These are phyloP conservation scores for Hortaea werneckii DNA, from an alignment of 2,329 filamentous ascomycete genomes.

Conservation along the genomic window DNA sequence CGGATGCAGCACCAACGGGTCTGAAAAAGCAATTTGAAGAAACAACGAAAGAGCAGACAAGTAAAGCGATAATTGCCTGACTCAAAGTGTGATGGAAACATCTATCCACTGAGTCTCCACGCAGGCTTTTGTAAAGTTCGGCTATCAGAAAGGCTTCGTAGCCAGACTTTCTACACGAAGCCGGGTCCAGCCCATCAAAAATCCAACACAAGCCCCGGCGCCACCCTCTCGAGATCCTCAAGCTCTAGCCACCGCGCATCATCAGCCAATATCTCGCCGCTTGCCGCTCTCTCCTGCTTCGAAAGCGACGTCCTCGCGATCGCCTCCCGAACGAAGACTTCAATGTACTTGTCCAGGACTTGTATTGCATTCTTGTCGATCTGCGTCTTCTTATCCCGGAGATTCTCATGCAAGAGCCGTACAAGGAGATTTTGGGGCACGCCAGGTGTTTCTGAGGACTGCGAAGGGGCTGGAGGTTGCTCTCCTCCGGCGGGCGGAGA, in stretches of 20 bases:
- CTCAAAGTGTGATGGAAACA: no score
- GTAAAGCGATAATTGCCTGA: no score
- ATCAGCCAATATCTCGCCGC: conserved; percentile 13
- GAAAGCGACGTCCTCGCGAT: conserved; percentile 69
- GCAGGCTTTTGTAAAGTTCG: neutral
- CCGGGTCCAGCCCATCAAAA: conserved; percentile 43
- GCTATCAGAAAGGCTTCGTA: neutral
- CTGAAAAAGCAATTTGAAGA: neutral
- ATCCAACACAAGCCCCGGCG: conserved; percentile 75
- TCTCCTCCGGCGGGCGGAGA: neutral
- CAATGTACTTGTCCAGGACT: conserved; percentile 73
- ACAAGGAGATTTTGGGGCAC: conserved; percentile 69
- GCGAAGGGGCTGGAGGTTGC: conserved; percentile 8
- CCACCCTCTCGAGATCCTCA: conserved; percentile 81
- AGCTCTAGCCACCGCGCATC: conserved; percentile 48
- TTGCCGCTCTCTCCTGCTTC: conserved; percentile 38
- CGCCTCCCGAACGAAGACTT: conserved; percentile 83
- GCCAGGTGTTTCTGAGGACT: conserved; percentile 22
- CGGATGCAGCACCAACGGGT: neutral
- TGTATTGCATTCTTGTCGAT: conserved; percentile 69
- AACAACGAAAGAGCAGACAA: neutral
- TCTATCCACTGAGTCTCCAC: neutral
- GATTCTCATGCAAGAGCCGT: conserved; percentile 68
- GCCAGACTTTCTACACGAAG: neutral
- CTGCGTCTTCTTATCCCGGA: conserved; percentile 58